Percentiles rank a stretch among this genome's conserved stretches.
These are phyloP conservation scores for Martiniozyma asiatica DNA, from an alignment of 1,139 yeast genomes.

Conservation along the genomic window DNA sequence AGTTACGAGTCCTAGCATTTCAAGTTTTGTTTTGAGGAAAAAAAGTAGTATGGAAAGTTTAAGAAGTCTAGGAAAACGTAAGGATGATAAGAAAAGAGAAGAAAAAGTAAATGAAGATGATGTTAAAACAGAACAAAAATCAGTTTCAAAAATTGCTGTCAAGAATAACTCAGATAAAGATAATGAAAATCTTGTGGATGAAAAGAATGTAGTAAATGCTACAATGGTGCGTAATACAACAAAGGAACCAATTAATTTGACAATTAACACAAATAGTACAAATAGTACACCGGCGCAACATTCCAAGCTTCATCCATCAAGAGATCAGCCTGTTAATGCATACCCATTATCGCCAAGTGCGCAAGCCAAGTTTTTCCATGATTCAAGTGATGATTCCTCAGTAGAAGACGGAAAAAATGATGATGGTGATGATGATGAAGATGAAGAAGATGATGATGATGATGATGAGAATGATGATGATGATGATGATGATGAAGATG, in stretches of 20 bases:
- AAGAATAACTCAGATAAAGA: no score
- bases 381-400: no score
- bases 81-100: neutral
- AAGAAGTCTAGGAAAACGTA: neutral
- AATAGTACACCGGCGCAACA: neutral
- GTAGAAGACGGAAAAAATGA: no score
- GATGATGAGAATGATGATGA: no score
- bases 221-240: no score
- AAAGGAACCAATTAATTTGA: neutral
- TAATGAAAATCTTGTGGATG: no score
- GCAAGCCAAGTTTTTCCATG: no score
- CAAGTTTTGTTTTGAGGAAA: constrained; percentile 4
- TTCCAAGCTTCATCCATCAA: constrained; percentile 1
- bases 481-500: neutral
- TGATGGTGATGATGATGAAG: no score
- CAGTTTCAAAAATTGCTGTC: no score
- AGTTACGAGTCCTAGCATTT: constrained; percentile 6
- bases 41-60: constrained; percentile 4
- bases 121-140: neutral
- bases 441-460: neutral
- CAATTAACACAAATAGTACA: neutral
- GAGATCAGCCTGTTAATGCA: neutral
- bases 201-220: no score
- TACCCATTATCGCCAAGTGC: constrained; percentile 3
- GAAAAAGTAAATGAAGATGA: no score